These are phyloP conservation scores for Exophiala oligosperma DNA, from an alignment of 2,329 filamentous ascomycete species.

Conservation along the genomic window DNA sequence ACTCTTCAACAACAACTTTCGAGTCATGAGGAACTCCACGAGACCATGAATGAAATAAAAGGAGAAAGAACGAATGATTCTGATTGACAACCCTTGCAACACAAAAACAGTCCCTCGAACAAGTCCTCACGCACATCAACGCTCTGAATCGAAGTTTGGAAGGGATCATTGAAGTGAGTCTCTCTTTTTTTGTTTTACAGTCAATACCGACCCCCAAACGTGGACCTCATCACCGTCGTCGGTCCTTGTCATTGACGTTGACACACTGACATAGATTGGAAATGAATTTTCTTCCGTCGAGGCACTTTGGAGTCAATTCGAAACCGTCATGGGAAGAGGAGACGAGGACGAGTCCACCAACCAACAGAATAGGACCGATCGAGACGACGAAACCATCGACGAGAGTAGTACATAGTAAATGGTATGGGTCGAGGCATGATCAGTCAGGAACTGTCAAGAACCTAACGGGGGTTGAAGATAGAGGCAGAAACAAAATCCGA, in stretches of 20 bases:
- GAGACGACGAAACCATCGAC: neutral
- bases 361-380: slow-evolving; percentile 29
- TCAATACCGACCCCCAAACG: neutral
- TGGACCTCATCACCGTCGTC: no score
- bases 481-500: no score
- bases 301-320: slow-evolving; percentile 94
- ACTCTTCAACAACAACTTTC: neutral
- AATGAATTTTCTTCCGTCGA: slow-evolving; percentile 98
- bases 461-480: no score
- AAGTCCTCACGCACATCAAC: slow-evolving; percentile 94
- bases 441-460: neutral
- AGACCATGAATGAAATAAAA: neutral
- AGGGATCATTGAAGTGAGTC: slow-evolving; percentile 77
- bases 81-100: neutral
- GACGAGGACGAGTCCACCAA: slow-evolving; percentile 29
- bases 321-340: slow-evolving; percentile 87
- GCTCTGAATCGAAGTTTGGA: slow-evolving; percentile 90
- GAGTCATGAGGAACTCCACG: neutral
- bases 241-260: no score
- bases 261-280: slow-evolving; percentile 61
- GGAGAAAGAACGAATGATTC: neutral
- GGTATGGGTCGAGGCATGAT: neutral
- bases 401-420: no score
- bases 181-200: neutral
- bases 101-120: slow-evolving; percentile 63